phyloP scores from a whole-genome alignment of 2,329 filamentous ascomycete genomes.

The Sarocladium kiliense region DNA sequence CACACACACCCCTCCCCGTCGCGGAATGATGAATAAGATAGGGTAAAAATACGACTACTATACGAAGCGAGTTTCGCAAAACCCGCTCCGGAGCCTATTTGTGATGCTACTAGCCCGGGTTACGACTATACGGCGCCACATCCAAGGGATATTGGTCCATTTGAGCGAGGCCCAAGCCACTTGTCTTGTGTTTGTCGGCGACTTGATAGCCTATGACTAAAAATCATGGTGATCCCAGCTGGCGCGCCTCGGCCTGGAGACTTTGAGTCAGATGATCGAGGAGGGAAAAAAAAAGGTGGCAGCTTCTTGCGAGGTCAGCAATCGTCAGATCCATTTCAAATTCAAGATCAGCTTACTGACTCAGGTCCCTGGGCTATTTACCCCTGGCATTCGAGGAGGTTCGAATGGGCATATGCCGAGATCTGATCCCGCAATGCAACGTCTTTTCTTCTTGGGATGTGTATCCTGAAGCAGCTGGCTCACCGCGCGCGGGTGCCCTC shows the following conservation, averaged over 20 bases:
- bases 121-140: constrained; percentile 5
- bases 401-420: neutral
- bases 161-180: neutral
- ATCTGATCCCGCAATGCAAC: neutral
- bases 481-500: neutral
- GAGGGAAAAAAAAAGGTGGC: neutral
- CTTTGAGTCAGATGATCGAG: neutral
- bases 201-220: too few relatives aligned
- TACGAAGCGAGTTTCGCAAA: neutral
- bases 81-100: too few relatives aligned
- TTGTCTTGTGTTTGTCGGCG: too few relatives aligned
- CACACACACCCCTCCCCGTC: neutral
- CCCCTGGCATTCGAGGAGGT: neutral
- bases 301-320: neutral
- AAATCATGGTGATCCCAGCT: too few relatives aligned
- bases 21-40: constrained; percentile 6
- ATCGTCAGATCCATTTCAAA: too few relatives aligned
- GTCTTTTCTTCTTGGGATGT: neutral
- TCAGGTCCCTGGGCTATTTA: too few relatives aligned
- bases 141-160: neutral
- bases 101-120: neutral
- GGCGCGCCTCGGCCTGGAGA: neutral
- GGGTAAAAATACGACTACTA: constrained; percentile 5
- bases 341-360: too few relatives aligned
- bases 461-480: neutral